A percentile compares a stretch with the other conserved stretches of the same genome.
Evolutionary conservation across 2,329 filamentous ascomycete genomes (phyloP).

Genomic region (Hymenoscyphus occultus): DNA sequence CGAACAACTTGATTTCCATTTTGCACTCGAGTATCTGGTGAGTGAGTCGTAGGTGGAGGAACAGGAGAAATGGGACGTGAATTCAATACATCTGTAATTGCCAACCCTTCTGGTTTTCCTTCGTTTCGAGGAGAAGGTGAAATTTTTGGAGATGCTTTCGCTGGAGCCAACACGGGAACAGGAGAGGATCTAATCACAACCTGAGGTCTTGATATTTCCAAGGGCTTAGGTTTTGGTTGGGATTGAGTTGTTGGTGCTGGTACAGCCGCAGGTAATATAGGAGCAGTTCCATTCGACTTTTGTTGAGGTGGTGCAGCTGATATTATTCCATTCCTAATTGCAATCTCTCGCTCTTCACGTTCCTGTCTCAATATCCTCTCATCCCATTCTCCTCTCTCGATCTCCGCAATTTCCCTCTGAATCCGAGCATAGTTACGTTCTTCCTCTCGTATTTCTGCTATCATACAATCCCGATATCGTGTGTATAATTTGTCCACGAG

Average conservation of each 20-base stretch:
- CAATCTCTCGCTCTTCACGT: conserved; percentile 15
- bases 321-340: conserved; percentile 18
- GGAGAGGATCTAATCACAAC: conserved; percentile 10
- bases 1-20: conserved; percentile 16
- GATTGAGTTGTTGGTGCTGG: conserved; percentile 11
- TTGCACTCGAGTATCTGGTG: conserved; percentile 14
- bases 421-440: conserved; percentile 65
- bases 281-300: conserved; percentile 23
- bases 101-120: conserved; percentile 26
- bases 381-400: conserved; percentile 60
- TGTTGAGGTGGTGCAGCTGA: conserved; percentile 8
- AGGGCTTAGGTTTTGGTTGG: conserved; percentile 9
- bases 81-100: conserved; percentile 32
- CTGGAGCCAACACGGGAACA: conserved; percentile 1
- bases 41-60: conserved; percentile 10
- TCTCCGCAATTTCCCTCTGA: conserved; percentile 63
- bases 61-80: conserved; percentile 22
- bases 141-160: conserved; percentile 17
- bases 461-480: conserved; percentile 66
- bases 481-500: conserved; percentile 73
- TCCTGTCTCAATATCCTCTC: conserved; percentile 36
- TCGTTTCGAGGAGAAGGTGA: conserved; percentile 23
- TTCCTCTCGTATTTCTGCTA: conserved; percentile 70
- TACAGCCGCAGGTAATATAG: conserved; percentile 1
- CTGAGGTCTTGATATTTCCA: conserved; percentile 11